These are phyloP conservation scores for Smittium culicis DNA, from an alignment of 371 early-diverging fungal genomes.

Conservation along the genomic window DNA sequence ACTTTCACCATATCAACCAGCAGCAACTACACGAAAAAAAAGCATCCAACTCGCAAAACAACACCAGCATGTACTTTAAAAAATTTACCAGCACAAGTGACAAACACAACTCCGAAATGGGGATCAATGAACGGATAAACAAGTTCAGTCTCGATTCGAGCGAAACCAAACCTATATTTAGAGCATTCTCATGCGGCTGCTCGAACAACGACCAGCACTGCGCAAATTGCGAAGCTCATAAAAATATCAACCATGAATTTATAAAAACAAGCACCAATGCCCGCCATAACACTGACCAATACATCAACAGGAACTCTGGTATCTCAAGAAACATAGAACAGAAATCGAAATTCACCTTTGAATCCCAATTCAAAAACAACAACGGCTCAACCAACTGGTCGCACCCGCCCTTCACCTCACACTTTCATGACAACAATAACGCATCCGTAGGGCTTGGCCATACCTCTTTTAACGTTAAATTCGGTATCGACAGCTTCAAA, in stretches of 20 bases:
- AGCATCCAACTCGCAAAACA: neutral
- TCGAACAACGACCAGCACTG: too few species aligned
- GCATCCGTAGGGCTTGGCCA: neutral
- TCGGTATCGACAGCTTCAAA: neutral
- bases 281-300: neutral
- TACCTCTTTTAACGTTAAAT: neutral
- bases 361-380: neutral
- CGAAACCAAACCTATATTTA: neutral
- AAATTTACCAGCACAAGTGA: neutral
- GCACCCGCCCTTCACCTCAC: too few species aligned
- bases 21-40: neutral
- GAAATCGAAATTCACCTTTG: neutral
- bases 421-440: too few species aligned
- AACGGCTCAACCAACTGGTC: too few species aligned
- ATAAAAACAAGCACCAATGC: neutral
- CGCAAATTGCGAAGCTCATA: too few species aligned
- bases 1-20: neutral
- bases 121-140: neutral
- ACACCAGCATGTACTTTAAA: neutral
- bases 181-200: too few species aligned
- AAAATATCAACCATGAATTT: neutral
- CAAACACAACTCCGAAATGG: neutral
- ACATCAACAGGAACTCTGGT: neutral
- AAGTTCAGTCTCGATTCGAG: neutral
- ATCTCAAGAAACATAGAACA: constrained; percentile 1